Evolutionary conservation across 371 early-diverging fungal species (phyloP), one percentile per base, ranked within the genome.

Genomic region (Mucor ambiguus): DNA sequence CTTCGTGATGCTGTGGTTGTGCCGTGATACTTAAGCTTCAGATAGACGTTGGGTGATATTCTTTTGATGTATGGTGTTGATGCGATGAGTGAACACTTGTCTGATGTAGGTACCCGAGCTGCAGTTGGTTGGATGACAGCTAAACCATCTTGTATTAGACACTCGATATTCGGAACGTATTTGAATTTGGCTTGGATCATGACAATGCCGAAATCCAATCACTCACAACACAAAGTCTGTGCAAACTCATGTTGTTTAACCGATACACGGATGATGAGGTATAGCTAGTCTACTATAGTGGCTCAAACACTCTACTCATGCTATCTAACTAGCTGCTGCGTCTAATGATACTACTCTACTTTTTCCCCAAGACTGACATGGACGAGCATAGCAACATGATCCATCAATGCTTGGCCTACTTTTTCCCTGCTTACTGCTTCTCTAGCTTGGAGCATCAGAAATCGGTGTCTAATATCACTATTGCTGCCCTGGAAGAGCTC

Each of bases 341-440:
- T 44, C 75, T 86, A 58, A 72, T 95, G 76, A 77, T 93, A 3
- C 69, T 91, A 0, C 78, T 93, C 11, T 95, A 95, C 74, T 95
- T 91, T 74, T 89, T 92, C 71, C 91, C 92, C 6, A 69, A 75
- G 1, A 89, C 90, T 8, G 72, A 72, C 2, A 89, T 89, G 12
- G 62, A 68, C 20, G 44, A 56, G 16, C 68, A 67, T 26, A 93
- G 92, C 68, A 73, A 84, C 57, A 86, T 85, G 30, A 76, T 93
- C 49, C 84, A 92, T 3, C 96, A 95, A 72, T 93, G 94, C 61
- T 77, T 95, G 22, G 86, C 86, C 28, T 95, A 95, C 73, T 95
- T 95, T 67, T 87, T 95, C 69, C 94, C 92, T 5, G 94, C 90
- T 8, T 93, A 85, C 61, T 86, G 92, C 68, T 89, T 90, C 64